Base-by-base conservation (phyloP, 2,329 filamentous ascomycete species). In the Arthrobotrys sinensis region DNA sequence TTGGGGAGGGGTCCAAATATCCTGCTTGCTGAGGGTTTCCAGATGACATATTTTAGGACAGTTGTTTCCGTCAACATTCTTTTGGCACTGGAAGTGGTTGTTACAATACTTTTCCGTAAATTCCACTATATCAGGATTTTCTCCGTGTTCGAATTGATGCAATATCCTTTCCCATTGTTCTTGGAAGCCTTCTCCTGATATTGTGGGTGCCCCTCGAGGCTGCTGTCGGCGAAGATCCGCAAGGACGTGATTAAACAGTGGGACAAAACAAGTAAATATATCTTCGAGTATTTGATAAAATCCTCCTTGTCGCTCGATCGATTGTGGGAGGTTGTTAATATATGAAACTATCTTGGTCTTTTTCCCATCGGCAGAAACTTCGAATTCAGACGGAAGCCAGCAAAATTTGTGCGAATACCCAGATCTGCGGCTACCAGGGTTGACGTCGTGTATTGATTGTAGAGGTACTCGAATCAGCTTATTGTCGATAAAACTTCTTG, bases 201-300 rank as follows among this genome's bases (percentile, higher is more conserved):
- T 45, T 45, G 10, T 14, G n/a, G 40, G 16, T 32, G 24, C 24
- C 24, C 36, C n/a, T 10, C 19, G 24, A 34, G 11, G 43, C 43
- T 32, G 21, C 6, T 10, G 4, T 5, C 19, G 4, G 4, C 2
- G 19, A 5, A 68, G 34, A 53, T 75, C 70, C 0, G 62, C 62
- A 6, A 75, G 21, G 19, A 75, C 62, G 21, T 63, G 63, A 12
- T 75, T 62, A 21, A 75, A 75, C 28, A 75, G n/a, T 3, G 70
- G 70, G 4, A 75, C 70, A 12, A 75, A 75, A n/a, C 40, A 40
- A 3, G 70, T 67, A 52, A 75, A 75, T 24, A 67, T 62, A 11
- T 55, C 10, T n/a, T 62, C 63, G n/a, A 75, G 8, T 14, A 67
- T 46, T 5, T 50, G 50, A 34, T 75, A 67, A 24, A 72, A 72